Conservation (phyloP, 352 stramenopile genomes). For the Globisporangium iwayamae region DNA sequence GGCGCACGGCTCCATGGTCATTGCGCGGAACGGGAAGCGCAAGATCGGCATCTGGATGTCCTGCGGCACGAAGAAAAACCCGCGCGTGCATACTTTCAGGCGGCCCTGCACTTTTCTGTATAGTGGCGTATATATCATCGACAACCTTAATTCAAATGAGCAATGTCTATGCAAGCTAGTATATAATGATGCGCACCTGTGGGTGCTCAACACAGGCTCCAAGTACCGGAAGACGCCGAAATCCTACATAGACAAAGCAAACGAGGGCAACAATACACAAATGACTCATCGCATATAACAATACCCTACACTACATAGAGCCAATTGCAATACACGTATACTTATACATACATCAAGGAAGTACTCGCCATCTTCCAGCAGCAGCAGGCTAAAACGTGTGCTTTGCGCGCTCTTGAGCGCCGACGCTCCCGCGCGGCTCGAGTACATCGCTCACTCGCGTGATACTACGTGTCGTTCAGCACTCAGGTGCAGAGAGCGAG, state of each 20-base stretch:
- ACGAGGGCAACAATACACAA: not conserved
- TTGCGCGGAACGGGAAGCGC: slow-evolving; percentile 86
- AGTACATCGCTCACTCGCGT: not conserved
- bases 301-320: too few species aligned
- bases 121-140: not conserved
- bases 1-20: slow-evolving; percentile 46
- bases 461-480: not conserved
- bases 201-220: slow-evolving; percentile 42
- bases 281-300: not conserved
- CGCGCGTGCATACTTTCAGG: slow-evolving; percentile 86
- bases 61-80: slow-evolving; percentile 91
- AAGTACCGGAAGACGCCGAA: slow-evolving; percentile 81
- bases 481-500: not conserved
- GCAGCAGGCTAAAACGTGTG: slow-evolving; percentile 89
- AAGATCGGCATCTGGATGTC: slow-evolving; percentile 77
- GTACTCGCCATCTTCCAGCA: slow-evolving; percentile 93
- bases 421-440: not conserved
- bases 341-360: slow-evolving; percentile 84
- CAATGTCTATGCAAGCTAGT: not conserved
- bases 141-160: not conserved
- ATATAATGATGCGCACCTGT: slow-evolving; percentile 29
- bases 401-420: slow-evolving; percentile 21
- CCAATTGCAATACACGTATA: not conserved
- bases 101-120: slow-evolving; percentile 68
- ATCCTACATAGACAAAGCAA: slow-evolving; percentile 39